Conservation (phyloP, 2,329 filamentous ascomycete species). For the Ceratocystis eucalypticola region DNA sequence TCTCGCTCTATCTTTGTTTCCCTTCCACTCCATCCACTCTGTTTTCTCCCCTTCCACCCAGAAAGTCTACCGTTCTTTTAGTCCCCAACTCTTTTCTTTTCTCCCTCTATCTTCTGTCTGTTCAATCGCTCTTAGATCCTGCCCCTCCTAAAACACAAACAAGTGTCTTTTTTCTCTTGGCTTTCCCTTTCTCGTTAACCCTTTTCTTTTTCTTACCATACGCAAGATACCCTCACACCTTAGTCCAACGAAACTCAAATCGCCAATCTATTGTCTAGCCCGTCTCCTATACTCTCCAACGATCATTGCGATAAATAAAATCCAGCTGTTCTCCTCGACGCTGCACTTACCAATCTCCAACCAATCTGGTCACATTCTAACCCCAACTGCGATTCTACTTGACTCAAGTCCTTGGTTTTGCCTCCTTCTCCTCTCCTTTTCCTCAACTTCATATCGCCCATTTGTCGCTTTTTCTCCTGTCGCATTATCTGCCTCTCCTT, state of each 20-base stretch:
- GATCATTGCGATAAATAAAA: neutral
- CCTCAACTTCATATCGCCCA: neutral
- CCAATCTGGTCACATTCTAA: conserved; percentile 2
- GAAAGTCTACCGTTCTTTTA: neutral
- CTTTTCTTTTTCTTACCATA: neutral
- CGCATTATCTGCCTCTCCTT: neutral
- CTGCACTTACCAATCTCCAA: neutral
- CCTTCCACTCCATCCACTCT: neutral
- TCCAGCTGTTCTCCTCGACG: neutral
- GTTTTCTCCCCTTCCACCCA: neutral
- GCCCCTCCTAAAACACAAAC: conserved; percentile 2
- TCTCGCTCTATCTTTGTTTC: no score
- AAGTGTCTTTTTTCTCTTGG: neutral
- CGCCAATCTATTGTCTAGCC: neutral
- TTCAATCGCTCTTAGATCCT: neutral
- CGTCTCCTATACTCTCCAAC: neutral
- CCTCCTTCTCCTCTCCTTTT: neutral
- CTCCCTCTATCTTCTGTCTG: neutral
- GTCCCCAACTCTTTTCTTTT: neutral
- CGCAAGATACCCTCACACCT: neutral
- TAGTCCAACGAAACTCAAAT: neutral
- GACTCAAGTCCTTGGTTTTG: neutral
- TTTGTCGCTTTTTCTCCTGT: neutral
- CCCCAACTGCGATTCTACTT: neutral
- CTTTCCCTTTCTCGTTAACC: neutral